Evolutionary conservation across 1,284 basidiomycete genomes (phyloP).

Genomic region (Meira nashicola): DNA sequence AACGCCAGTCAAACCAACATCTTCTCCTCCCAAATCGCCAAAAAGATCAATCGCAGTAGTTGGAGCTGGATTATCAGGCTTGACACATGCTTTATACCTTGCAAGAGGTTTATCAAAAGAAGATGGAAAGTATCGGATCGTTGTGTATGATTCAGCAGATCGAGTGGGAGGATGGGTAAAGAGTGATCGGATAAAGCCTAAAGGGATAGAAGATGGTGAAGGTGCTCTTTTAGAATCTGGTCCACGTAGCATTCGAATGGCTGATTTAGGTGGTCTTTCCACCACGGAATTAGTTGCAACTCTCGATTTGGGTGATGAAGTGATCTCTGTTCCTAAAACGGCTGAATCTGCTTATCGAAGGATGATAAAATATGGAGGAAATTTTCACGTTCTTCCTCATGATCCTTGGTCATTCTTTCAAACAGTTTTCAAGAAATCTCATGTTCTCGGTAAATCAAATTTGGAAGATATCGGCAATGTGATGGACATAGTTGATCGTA

Average conservation of each 20-base stretch:
- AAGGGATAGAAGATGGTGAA: neutral
- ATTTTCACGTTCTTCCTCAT: conserved; percentile 57
- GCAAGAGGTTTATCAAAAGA: conserved; percentile 62
- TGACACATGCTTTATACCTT: conserved; percentile 74
- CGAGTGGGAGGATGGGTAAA: conserved; percentile 78
- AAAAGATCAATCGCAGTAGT: conserved; percentile 59
- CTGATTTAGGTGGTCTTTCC: conserved; percentile 28
- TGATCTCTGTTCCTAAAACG: conserved; percentile 65
- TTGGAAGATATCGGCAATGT: conserved; percentile 9
- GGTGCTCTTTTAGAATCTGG: conserved; percentile 41
- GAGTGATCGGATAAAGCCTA: conserved; percentile 59
- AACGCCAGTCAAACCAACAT: no score
- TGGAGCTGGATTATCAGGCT: conserved; percentile 75
- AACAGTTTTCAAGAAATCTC: conserved; percentile 44
- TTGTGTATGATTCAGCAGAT: conserved; percentile 65
- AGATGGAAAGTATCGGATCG: conserved; percentile 54
- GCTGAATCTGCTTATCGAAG: conserved; percentile 70
- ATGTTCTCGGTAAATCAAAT: conserved; percentile 20
- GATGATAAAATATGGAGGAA: conserved; percentile 65
- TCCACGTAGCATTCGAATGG: conserved; percentile 44
- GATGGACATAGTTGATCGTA: no score
- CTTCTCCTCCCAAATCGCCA: no score
- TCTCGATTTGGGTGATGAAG: conserved; percentile 61
- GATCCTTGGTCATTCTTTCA: conserved; percentile 53
- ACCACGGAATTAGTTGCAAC: conserved; percentile 64